Evolutionary conservation across 306 rosid genomes (phyloP).

Genomic region (Acacia crassicarpa): DNA sequence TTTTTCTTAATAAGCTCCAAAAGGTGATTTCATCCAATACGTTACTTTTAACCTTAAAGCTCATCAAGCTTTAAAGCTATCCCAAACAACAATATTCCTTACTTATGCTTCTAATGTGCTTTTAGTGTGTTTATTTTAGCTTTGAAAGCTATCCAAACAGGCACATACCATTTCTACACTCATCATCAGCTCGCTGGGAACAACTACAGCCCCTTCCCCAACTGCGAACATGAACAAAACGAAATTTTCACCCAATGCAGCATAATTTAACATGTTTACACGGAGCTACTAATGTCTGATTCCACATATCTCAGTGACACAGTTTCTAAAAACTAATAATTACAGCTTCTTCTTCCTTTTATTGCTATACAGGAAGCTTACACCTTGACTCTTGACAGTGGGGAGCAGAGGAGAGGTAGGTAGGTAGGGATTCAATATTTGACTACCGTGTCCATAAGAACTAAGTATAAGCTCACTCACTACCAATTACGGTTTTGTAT

Average conservation of each 20-base stretch:
- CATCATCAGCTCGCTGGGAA: background rate
- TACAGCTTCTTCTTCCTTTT: background rate
- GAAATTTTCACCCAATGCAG: slow-evolving; percentile 8
- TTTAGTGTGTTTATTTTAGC: too few species aligned
- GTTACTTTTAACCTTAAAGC: too few species aligned
- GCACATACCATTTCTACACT: background rate
- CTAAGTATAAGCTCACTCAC: background rate
- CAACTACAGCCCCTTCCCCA: background rate
- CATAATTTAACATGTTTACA: slow-evolving; percentile 17
- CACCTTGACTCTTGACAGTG: background rate
- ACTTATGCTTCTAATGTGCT: too few species aligned
- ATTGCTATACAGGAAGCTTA: background rate
- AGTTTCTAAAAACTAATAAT: background rate
- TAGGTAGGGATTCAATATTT: background rate
- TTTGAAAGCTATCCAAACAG: too few species aligned
- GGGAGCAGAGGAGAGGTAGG: background rate
- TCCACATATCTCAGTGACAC: background rate
- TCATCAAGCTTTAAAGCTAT: too few species aligned
- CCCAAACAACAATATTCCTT: too few species aligned
- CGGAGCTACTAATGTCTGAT: background rate
- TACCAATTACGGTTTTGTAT: background rate
- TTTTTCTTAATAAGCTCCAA: too few species aligned
- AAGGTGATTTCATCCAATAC: too few species aligned
- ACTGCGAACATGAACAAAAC: background rate
- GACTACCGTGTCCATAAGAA: background rate